Percentiles rank a stretch among this genome's conserved stretches.
Evolutionary conservation across 2,329 filamentous ascomycete genomes (phyloP).

Genomic region (Periconia macrospinosa): DNA sequence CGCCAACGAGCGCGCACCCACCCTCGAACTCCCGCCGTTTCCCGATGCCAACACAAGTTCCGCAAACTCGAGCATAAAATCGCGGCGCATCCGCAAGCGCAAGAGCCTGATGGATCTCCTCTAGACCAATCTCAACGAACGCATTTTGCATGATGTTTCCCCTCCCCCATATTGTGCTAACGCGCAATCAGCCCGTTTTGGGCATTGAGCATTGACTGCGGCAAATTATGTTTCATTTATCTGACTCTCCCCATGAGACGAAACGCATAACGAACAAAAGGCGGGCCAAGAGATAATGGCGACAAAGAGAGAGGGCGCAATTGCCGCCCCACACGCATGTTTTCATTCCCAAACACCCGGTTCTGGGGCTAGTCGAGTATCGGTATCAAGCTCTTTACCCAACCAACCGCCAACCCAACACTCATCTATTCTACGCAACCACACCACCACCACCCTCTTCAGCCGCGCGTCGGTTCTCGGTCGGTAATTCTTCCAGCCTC

Average conservation of each 20-base stretch:
- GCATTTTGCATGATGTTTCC: neutral
- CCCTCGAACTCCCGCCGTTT: conserved; percentile 37
- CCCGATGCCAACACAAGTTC: conserved; percentile 20
- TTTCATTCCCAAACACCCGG: neutral
- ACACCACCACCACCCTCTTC: too few relatives aligned
- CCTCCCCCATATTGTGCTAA: too few relatives aligned
- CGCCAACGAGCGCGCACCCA: conserved; percentile 39
- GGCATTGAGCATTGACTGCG: conserved; percentile 4
- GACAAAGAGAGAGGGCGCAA: neutral
- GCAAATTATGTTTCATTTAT: conserved; percentile 9
- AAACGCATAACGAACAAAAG: neutral
- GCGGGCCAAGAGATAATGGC: neutral
- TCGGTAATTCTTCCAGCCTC: neutral
- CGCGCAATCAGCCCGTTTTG: conserved; percentile 1
- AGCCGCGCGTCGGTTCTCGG: neutral
- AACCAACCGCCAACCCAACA: neutral
- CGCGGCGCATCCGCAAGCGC: conserved; percentile 35
- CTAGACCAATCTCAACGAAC: conserved; percentile 7
- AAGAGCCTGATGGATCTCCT: conserved; percentile 43
- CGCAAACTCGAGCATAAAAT: conserved; percentile 22
- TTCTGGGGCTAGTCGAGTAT: neutral
- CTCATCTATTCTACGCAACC: neutral
- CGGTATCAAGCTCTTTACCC: neutral
- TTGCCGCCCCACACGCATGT: neutral
- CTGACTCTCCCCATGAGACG: neutral